Evolutionary conservation across 2,329 filamentous ascomycete species (phyloP), one percentile per base, ranked within the genome.

Genomic region (Aspergillus neoniger): DNA sequence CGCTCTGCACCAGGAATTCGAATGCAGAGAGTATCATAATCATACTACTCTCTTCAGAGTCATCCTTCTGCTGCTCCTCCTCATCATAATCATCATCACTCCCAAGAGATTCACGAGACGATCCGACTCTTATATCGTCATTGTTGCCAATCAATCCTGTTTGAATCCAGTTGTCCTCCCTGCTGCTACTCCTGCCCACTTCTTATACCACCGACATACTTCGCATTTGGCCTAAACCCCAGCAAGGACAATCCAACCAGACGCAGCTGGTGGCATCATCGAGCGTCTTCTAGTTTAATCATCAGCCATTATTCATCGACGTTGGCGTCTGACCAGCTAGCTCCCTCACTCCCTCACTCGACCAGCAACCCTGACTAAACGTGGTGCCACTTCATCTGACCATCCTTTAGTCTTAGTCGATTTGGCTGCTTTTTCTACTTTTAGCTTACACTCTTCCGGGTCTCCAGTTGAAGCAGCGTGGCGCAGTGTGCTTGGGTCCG

Each of bases 341-440:
- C 25, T 25, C 6, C 23, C 23, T 23, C 5, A 23, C 23, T 28
- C 25, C 17, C 38, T 43, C 39, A 19, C 39, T 43, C 17, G 47
- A 47, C 39, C 30, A 49, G 36, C 32, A 43, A 55, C 57, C 41
- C 32, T 48, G 47, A 28, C 43, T 48, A 55, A 47, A 66, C 63
- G 64, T 65, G 63, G 64, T 66, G 57, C 64, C 63, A 66, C 59
- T 64, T 58, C 61, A 58, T 62, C 57, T 43, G 41, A 48, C 57
- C 47, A 53, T 61, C 52, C 32, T 51, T 57, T 19, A 36, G 32
- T 36, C 32, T 36, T 36, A 36, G 32, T 36, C 32, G 32, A 36
- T 36, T 57, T 56, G 57, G 58, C 21, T 57, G 32, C 36, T 38
- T 25, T 49, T 51, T 50, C 32, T 55, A 44, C 30, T 53, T 44